These are phyloP conservation scores for Bacidia rubella DNA, from an alignment of 495 filamentous ascomycete genomes.

Conservation along the genomic window DNA sequence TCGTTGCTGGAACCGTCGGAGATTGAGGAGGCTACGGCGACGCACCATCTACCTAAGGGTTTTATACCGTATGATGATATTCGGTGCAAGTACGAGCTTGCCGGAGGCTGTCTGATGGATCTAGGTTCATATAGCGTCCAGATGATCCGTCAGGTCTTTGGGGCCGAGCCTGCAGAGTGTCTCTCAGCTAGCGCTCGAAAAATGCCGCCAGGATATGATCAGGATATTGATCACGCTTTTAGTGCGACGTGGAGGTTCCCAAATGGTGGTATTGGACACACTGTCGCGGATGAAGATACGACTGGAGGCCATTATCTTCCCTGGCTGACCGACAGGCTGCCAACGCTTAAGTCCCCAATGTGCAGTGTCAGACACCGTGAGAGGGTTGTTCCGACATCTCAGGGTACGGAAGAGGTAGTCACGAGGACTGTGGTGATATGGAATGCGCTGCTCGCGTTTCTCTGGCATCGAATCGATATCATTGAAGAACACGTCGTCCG, in stretches of 20 bases:
- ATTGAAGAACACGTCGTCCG: conserved; percentile 30
- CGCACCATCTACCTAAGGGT: too few species aligned
- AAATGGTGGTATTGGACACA: conserved; percentile 28
- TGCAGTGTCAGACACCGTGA: conserved; percentile 19
- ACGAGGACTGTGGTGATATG: conserved; percentile 31
- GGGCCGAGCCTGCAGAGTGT: too few species aligned
- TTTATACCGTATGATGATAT: too few species aligned
- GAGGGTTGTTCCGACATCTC: conserved; percentile 15
- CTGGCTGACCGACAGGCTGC: conserved; percentile 11
- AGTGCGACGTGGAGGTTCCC: conserved; percentile 30
- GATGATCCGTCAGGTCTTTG: too few species aligned
- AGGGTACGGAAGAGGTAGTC: conserved; percentile 19
- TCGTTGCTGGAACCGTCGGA: too few species aligned
- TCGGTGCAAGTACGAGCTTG: too few species aligned
- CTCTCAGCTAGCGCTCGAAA: too few species aligned
- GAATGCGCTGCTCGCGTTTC: conserved; percentile 25
- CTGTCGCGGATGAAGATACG: conserved; percentile 24
- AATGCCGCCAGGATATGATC: too few species aligned
- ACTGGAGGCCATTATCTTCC: conserved; percentile 12
- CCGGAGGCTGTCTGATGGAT: too few species aligned
- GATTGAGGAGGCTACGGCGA: too few species aligned
- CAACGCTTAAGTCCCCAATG: conserved; percentile 21
- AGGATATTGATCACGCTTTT: conserved; percentile 30
- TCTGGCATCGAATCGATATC: conserved; percentile 41
- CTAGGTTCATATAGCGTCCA: too few species aligned